These are phyloP conservation scores for Ligustrum vulgare DNA, from an alignment of 257 asterid genomes.

Conservation along the genomic window DNA sequence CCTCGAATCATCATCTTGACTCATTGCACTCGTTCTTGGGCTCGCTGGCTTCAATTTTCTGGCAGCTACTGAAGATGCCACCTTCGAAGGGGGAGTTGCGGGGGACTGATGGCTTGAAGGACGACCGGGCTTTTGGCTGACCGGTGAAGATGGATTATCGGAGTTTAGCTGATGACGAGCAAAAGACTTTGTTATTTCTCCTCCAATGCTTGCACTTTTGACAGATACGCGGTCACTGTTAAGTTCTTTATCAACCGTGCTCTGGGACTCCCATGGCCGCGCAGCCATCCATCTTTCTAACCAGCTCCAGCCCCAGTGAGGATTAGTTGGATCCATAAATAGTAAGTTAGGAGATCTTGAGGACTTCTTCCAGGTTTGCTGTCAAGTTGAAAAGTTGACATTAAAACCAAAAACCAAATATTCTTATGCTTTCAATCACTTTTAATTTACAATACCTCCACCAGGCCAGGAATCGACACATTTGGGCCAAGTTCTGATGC, in stretches of 20 bases:
- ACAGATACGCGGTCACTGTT: constrained; percentile 41
- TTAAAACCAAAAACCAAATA: background rate
- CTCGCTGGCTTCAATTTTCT: constrained; percentile 64
- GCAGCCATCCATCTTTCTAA: constrained; percentile 92
- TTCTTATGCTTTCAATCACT: background rate
- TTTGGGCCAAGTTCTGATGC: background rate
- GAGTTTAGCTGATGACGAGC: constrained; percentile 86
- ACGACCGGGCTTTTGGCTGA: constrained; percentile 44
- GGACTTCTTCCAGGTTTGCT: constrained; percentile 94
- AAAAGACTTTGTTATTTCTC: constrained; percentile 78
- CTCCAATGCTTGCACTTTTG: constrained; percentile 44
- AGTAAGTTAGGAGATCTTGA: constrained; percentile 63
- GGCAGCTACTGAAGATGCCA: constrained; percentile 32
- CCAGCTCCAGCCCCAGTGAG: constrained; percentile 99
- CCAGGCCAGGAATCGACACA: background rate
- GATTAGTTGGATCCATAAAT: constrained; percentile 95
- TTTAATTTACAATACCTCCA: no score
- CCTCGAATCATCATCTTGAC: constrained; percentile 73
- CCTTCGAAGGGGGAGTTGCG: constrained; percentile 45
- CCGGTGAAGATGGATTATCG: constrained; percentile 58
- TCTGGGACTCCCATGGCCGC: constrained; percentile 62
- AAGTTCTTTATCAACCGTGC: constrained; percentile 50
- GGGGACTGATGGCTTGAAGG: constrained; percentile 44
- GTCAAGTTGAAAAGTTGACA: constrained; percentile 26
- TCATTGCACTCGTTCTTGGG: constrained; percentile 49